Evolutionary conservation across 2,329 filamentous ascomycete species (phyloP).

Genomic region (Ophiognomonia clavigignenti-juglandacearum): DNA sequence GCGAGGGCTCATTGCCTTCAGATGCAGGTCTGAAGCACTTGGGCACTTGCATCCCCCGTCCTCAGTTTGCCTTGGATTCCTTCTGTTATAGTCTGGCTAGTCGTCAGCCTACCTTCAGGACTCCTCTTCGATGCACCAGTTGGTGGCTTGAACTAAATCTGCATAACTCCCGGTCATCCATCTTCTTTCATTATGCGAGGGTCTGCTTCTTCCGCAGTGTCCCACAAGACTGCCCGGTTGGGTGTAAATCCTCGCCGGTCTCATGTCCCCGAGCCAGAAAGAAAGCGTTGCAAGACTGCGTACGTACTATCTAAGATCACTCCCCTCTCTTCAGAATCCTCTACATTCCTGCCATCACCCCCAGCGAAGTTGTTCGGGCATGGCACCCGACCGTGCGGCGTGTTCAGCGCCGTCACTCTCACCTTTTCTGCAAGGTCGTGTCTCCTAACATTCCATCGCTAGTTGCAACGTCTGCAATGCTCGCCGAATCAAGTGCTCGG

Average conservation of each 20-base stretch:
- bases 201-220: constrained; percentile 4
- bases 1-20: background rate
- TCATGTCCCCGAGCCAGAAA: constrained; percentile 40
- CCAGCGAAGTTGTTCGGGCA: no score
- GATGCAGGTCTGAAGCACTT: constrained; percentile 4
- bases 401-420: no score
- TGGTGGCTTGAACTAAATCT: background rate
- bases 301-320: constrained; percentile 27
- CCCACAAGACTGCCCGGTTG: constrained; percentile 28
- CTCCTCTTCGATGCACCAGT: background rate
- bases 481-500: constrained; percentile 47
- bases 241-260: constrained; percentile 46
- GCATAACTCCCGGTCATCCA: background rate
- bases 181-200: constrained; percentile 1
- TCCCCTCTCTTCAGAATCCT: no score
- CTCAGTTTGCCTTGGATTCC: background rate
- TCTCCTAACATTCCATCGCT: constrained; percentile 5
- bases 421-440: no score
- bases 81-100: no score
- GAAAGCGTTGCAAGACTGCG: constrained; percentile 46
- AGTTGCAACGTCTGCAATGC: constrained; percentile 51
- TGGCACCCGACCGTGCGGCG: no score
- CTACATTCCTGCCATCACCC: no score
- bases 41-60: background rate
- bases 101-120: no score